These are phyloP conservation scores for Tetracentron sinense DNA, from an alignment of 164 flowering plant species.

Conservation along the genomic window DNA sequence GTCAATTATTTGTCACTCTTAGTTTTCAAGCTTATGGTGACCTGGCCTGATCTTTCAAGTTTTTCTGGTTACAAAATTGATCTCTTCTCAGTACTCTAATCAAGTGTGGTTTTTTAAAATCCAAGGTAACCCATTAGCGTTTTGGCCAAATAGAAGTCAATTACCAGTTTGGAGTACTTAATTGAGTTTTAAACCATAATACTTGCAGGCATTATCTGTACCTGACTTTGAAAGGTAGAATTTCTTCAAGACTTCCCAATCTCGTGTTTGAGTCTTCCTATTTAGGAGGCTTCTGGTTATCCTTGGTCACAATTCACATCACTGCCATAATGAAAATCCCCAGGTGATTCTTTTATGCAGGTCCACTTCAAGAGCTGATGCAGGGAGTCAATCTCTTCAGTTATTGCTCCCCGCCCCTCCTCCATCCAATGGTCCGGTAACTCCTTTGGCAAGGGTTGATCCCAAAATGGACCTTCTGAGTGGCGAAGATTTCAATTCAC, in stretches of 20 bases:
- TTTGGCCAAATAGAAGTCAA: background rate
- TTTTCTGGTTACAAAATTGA: background rate
- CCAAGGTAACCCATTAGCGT: background rate
- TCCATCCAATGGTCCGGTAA: slow-evolving; percentile 21
- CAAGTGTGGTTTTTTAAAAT: background rate
- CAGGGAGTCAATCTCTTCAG: slow-evolving; percentile 25
- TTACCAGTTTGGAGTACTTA: background rate
- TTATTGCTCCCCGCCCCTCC: slow-evolving; percentile 30
- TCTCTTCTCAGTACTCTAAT: no score
- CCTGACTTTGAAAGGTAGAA: background rate
- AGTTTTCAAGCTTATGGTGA: background rate
- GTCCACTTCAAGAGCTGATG: slow-evolving; percentile 26
- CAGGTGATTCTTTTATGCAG: slow-evolving; percentile 19
- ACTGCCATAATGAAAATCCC: background rate
- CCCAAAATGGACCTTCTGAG: slow-evolving; percentile 81
- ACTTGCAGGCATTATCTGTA: no score
- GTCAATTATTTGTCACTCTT: background rate
- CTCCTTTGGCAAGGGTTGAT: slow-evolving; percentile 30
- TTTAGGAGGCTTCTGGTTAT: background rate
- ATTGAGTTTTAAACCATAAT: background rate
- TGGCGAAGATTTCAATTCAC: slow-evolving; percentile 73
- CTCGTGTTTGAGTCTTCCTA: background rate
- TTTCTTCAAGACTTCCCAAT: no score
- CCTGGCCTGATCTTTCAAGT: no score
- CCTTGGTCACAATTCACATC: background rate